Evolutionary conservation across 352 stramenopile species (phyloP), one percentile per base, ranked within the genome.

Genomic region (Phytopythium oedochilum): DNA sequence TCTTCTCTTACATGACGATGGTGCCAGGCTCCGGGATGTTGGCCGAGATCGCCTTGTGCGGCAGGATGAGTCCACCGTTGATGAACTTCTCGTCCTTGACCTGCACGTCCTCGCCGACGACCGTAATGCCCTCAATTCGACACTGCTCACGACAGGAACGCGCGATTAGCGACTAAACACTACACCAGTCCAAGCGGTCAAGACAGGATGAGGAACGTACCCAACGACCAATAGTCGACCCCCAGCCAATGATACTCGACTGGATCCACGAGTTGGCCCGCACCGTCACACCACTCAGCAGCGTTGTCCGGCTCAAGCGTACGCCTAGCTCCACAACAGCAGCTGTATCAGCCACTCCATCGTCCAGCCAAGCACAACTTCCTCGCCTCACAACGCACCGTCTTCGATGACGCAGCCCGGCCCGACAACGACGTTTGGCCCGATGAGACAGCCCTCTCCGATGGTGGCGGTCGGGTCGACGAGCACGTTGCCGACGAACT

Each of bases 41-140:
- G 45, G 79, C 66, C 8, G 86, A 94, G 66, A 96, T 94, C 63
- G 81, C 83, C 58, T 94, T 94, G 68, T 96, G 86, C 38, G 86
- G 86, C 52, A 96, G 59, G 60, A 96, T 89, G 62, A 96, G 78
- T 22, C 78, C 83, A 35, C 86, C 86, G 56, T 96, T 94, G 67
- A 96, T 91, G 65, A 86, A 93, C 66, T 89, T 88, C 53, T 94
- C 86, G 56, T 94, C 84, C 59, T 92, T 92, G 32, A 94, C 79
- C 59, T 92, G 79, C 48, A 96, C 86, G 36, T 96, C 86, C 53
- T 96, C 86, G 20, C 86, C 86, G 15, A 96, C 76, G 22, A 96
- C 84, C 15, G 83, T 93, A 40, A 73, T 89, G 34, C 84, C 84
- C 61, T 94, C 86, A 29, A 96, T 75, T 35, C 86, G 84, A 59